Base-by-base conservation (phyloP, 2,329 filamentous ascomycete species). In the Pseudohalonectria lignicola region DNA sequence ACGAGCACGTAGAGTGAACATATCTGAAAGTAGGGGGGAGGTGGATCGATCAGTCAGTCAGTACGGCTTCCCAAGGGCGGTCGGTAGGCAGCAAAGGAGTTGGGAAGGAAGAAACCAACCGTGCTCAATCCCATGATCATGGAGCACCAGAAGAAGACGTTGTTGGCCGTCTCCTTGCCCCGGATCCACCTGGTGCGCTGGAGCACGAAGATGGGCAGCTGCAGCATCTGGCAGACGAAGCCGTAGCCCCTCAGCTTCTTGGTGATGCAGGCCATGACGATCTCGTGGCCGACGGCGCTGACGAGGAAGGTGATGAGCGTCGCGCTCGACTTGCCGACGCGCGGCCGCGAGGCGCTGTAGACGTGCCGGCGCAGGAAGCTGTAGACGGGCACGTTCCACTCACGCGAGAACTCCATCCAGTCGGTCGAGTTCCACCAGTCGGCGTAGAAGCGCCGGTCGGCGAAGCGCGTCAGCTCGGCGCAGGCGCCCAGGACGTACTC, bases 381-480 rank as follows among this genome's bases (percentile, higher is more conserved):
- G 63, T 96, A 92, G 6, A 95, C 90, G 32, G 90, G 90, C n/a
- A 94, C 77, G 56, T 96, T 96, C 90, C 92, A 96, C 64, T 95
- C 85, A 47, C 87, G 78, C 10, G 81, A 88, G 62, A 96, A 98
- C 61, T 95, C 88, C 56, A 96, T 82, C 87, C 86, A 92, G 67
- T 90, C 84, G 47, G 80, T 84, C 49, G 73, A 78, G 61, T 82
- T 82, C 78, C 78, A 80, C 75, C 76, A 80, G 63, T 82, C 77
- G 36, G 69, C 69, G 65, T 95, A 98, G 64, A 96, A 96, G 59
- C 92, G 86, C 30, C 90, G 79, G 59, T 96, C 92, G 37, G 82
- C 90, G 57, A 96, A 96, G 50, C 80, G 74, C 15, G 88, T 94
- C 48, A 96, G 84, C 59, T 98, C 92, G 12, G 88, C 92, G 52